Conservation (phyloP, 169 alveolate species). For the Plasmodium fragile region DNA sequence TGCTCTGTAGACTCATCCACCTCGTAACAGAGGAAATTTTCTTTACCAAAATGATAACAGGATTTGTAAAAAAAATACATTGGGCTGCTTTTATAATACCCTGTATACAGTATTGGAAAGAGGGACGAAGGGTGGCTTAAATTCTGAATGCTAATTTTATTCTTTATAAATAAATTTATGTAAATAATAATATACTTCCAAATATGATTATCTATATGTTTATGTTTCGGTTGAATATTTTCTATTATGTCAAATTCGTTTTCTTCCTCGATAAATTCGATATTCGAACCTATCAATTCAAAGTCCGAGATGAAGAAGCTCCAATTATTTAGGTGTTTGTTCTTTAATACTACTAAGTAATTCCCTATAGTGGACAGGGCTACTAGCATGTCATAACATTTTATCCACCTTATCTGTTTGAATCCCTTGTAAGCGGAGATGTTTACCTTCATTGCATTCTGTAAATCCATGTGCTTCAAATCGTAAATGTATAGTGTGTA, state of each 20-base stretch:
- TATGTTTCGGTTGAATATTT: constrained; percentile 56
- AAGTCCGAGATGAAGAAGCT: constrained; percentile 67
- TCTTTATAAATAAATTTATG: constrained; percentile 68
- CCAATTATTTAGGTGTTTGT: constrained; percentile 74
- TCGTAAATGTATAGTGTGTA: constrained; percentile 66
- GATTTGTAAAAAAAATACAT: constrained; percentile 66
- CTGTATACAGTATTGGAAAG: constrained; percentile 56
- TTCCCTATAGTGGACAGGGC: constrained; percentile 39
- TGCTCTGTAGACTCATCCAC: neutral
- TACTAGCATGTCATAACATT: constrained; percentile 68
- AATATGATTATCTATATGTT: constrained; percentile 41
- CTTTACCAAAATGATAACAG: constrained; percentile 31
- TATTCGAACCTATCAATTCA: constrained; percentile 71
- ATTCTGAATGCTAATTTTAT: constrained; percentile 54
- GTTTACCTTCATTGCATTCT: constrained; percentile 64
- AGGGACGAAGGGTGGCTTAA: constrained; percentile 40
- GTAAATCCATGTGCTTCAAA: constrained; percentile 64
- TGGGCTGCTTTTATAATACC: constrained; percentile 64
- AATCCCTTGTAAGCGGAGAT: constrained; percentile 71
- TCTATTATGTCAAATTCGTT: constrained; percentile 69
- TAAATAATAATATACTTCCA: constrained; percentile 60
- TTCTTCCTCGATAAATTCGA: constrained; percentile 71
- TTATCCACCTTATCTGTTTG: constrained; percentile 55
- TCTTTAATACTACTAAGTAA: constrained; percentile 33
- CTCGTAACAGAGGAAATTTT: constrained; percentile 11